Conservation (phyloP, 805 yeast genomes). For the Schizosaccharomyces osmophilus region DNA sequence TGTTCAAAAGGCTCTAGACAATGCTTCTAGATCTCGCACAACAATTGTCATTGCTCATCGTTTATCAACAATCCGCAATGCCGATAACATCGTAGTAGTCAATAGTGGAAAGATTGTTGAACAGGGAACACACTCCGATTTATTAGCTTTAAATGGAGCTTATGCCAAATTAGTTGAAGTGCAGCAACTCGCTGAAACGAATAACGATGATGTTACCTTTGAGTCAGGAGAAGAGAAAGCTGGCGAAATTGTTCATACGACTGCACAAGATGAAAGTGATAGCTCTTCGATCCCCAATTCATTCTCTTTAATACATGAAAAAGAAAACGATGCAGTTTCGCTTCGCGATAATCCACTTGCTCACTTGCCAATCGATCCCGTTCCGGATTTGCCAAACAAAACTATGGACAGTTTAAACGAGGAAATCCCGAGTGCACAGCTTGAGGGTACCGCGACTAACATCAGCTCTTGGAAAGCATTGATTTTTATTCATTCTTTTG, state of each 20-base stretch:
- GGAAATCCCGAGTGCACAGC: background rate
- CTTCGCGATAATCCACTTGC: too few species aligned
- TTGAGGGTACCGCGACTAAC: background rate
- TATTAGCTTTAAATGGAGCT: constrained; percentile 10
- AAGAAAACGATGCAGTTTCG: too few species aligned
- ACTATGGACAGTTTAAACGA: too few species aligned
- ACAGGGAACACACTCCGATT: constrained; percentile 15
- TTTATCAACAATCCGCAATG: constrained; percentile 25
- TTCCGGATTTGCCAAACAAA: too few species aligned
- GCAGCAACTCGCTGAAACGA: constrained; percentile 8
- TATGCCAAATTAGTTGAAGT: constrained; percentile 12
- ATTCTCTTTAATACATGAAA: too few species aligned
- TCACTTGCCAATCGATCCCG: too few species aligned
- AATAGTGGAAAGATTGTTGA: constrained; percentile 22
- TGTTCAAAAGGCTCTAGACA: constrained; percentile 27
- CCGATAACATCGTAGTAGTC: constrained; percentile 24
- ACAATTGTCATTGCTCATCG: constrained; percentile 32
- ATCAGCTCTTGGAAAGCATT: background rate
- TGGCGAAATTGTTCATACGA: background rate
- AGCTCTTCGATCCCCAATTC: too few species aligned
- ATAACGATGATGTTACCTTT: constrained; percentile 6
- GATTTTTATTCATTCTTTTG: background rate
- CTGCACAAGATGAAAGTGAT: too few species aligned
- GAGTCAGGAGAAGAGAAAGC: constrained; percentile 3
- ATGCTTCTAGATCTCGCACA: constrained; percentile 15